Evolutionary conservation across 164 flowering plant genomes (phyloP), one percentile per base, ranked within the genome.

Genomic region (Vitis cinerea): DNA sequence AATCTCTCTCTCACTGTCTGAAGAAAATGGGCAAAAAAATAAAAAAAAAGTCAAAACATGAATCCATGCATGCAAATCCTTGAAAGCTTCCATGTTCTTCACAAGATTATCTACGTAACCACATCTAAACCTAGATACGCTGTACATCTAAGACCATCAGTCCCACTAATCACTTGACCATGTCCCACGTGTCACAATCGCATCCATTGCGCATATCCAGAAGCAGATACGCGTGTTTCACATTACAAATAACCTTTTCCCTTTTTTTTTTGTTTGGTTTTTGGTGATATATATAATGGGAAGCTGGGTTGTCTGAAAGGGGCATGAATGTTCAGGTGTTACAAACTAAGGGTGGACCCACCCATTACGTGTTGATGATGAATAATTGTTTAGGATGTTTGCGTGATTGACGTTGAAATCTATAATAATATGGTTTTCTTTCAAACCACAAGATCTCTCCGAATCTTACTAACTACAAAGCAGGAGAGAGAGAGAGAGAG

Each of bases 401-500:
- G 93, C 90, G 89, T 85, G 93, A 86, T 86, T 88, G 90, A 80
- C 87, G 89, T 85, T 81, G 81, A 77, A 73, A 71, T 62, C 51
- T 65, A 14, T 11, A 52, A 59, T 66, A 44, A 3, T 74, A n/a
- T 44, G 31, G 23, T 51, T 71, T 71, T 71, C 50, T 72, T 67
- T 56, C 55, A 44, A 29, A 37, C 54, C 51, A 27, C 60, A 72
- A 81, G 83, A 87, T 86, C 90, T 85, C 79, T 59, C 63, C 87
- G 81, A 81, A 88, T 89, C 93, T 89, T 89, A 83, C 87, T 84
- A 79, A 86, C 86, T 84, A 76, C 82, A 37, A 37, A 37, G 44
- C 4, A 37, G 44, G 50, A 65, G 62, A 61, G 55, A 23, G 58
- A 68, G 65, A 63, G 61, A 44, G 55, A 23, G 58, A 68, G 65